phyloP scores from a whole-genome alignment of 163 green algal species.

The Prototheca wickerhamii region DNA sequence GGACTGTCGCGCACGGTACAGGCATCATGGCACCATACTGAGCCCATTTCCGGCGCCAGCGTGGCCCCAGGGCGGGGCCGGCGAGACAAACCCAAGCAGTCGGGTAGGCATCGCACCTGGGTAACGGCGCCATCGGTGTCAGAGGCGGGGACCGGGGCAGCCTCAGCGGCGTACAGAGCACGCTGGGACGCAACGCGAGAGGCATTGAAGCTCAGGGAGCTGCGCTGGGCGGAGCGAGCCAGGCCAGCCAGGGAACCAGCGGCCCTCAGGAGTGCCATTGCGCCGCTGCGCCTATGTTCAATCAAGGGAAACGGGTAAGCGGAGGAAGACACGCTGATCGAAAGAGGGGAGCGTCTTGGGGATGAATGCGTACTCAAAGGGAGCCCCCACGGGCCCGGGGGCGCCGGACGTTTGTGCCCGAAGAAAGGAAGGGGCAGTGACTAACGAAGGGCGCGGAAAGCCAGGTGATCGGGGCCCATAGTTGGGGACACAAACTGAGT shows the following conservation, averaged over 20 bases:
- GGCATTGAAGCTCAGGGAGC: neutral
- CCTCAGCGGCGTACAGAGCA: slow-evolving; percentile 16
- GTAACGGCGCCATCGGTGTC: slow-evolving; percentile 15
- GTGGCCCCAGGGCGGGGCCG: neutral
- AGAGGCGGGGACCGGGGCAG: slow-evolving; percentile 8
- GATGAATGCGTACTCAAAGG: neutral
- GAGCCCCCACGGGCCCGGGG: neutral
- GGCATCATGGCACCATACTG: neutral
- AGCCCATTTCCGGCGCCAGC: neutral
- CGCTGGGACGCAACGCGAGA: neutral
- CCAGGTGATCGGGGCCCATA: too few relatives aligned
- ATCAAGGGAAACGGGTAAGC: neutral
- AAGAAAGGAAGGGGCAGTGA: neutral
- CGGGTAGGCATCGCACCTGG: slow-evolving; percentile 11
- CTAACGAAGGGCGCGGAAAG: too few relatives aligned
- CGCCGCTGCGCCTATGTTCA: neutral
- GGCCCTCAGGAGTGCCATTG: slow-evolving; percentile 3
- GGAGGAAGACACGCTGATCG: neutral
- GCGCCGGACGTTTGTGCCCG: neutral
- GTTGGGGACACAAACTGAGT: too few relatives aligned
- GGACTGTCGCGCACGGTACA: neutral
- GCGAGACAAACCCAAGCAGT: neutral
- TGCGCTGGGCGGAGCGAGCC: neutral
- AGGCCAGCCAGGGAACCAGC: slow-evolving; percentile 1
- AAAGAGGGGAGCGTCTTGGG: neutral